These are phyloP conservation scores for Hygrophorus russula DNA, from an alignment of 768 basidiomycete species.

Conservation along the genomic window DNA sequence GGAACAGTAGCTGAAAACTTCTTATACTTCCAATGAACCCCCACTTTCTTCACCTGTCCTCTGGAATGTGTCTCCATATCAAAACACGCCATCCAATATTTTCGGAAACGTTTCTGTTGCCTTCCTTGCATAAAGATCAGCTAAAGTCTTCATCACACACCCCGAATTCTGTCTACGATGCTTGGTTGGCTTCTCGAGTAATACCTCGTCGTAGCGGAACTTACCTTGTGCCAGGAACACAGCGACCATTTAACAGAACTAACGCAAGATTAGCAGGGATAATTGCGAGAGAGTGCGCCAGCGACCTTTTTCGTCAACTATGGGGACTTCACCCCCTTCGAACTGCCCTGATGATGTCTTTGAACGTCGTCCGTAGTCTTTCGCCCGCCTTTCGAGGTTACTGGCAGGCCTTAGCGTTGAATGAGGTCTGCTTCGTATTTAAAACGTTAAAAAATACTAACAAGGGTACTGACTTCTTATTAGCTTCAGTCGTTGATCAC, in stretches of 20 bases:
- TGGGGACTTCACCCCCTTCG: constrained; percentile 53
- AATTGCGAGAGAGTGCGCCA: constrained; percentile 41
- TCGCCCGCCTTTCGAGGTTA: constrained; percentile 79
- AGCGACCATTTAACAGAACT: constrained; percentile 44
- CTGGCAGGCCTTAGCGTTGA: constrained; percentile 77
- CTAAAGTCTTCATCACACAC: neutral
- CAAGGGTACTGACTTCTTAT: constrained; percentile 7
- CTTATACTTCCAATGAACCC: neutral
- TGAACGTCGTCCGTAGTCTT: constrained; percentile 63
- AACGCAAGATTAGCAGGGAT: constrained; percentile 49
- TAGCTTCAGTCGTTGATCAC: constrained; percentile 62
- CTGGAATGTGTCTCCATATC: neutral
- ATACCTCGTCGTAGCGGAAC: constrained; percentile 33
- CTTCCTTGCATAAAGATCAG: constrained; percentile 7
- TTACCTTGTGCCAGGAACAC: constrained; percentile 54
- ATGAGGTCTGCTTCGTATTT: constrained; percentile 46
- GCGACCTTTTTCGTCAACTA: constrained; percentile 36
- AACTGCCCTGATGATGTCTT: constrained; percentile 55
- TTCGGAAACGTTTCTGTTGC: constrained; percentile 10
- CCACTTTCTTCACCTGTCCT: neutral
- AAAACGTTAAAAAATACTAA: constrained; percentile 9
- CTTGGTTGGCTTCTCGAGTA: constrained; percentile 49
- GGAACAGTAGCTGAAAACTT: neutral
- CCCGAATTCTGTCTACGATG: constrained; percentile 31
- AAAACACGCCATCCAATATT: neutral